Evolutionary conservation across 768 basidiomycete genomes (phyloP), one percentile per base, ranked within the genome.

Genomic region (Mycena kentingensis): DNA sequence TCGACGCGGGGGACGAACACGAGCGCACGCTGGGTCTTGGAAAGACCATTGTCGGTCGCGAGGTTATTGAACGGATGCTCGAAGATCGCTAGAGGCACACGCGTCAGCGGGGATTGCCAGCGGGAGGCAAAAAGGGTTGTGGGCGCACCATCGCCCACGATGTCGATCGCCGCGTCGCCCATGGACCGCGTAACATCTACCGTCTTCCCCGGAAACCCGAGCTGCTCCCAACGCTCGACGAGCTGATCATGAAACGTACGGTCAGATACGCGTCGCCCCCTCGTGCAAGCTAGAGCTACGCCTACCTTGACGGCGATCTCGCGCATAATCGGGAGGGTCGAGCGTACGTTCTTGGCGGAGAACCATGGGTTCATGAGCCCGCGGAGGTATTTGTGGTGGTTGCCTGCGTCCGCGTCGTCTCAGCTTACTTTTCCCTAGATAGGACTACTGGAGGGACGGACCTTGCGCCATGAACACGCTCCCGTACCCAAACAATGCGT

Each of bases 291-390:
- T n/a, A n/a, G n/a, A n/a, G n/a, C n/a, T n/a, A 28, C 27, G 11
- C 28, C 22, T 27, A 55, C 58, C 54, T 49, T 55, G 12, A 21
- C 35, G 1, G 54, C 58, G 32, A 44, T 48, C 28, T 55, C 43
- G 16, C 26, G 41, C 24, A 60, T 55, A 0, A 41, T 24, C 4
- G 54, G 51, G 8, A 51, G 41, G 2, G 50, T n/a, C 8, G 37
- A 49, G n/a, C 54, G 53, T 4, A 59, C 50, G n/a, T 37, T 54
- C 11, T 28, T 47, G 7, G 53, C 43, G 13, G 58, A 55, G 12
- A 59, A 59, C 27, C 27, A 41, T 4, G 58, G 49, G 35, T 55
- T 60, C 54, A 60, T 55, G 6, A 60, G 51, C 24, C 31, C 43
- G 18, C 58, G 46, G 18, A 59, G 18, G 16, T 42, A 42, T n/a